phyloP scores from a whole-genome alignment of 2,329 filamentous ascomycete species.

The Conoideocrella luteorostrata region DNA sequence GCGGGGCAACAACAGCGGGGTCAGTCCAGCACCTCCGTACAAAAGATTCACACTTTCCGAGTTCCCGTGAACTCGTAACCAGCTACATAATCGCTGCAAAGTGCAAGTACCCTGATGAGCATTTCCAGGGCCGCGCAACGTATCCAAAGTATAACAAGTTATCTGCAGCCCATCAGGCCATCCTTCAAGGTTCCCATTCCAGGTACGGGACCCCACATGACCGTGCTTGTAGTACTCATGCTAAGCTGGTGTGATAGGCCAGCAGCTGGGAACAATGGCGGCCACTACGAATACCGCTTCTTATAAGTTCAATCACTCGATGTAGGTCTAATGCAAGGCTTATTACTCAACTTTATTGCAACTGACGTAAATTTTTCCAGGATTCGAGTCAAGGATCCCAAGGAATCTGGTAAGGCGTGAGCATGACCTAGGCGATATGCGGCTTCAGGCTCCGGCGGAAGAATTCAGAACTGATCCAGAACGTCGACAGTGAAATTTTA shows the following conservation, averaged over 20 bases:
- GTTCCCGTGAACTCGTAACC: not conserved
- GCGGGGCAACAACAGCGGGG: conserved; percentile 1
- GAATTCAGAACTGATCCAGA: not conserved
- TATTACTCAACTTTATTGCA: not conserved
- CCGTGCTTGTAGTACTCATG: not conserved
- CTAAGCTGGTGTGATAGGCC: conserved; percentile 6
- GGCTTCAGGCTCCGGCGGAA: not conserved
- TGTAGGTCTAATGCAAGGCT: conserved; percentile 44
- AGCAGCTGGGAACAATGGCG: conserved; percentile 41
- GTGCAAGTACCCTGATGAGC: conserved; percentile 16
- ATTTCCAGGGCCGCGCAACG: conserved; percentile 18
- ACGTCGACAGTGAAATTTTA: conserved; percentile 72
- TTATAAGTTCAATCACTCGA: conserved; percentile 87
- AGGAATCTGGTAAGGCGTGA: conserved; percentile 55
- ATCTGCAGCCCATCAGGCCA: conserved; percentile 9
- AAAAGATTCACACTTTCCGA: not conserved
- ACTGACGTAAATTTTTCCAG: conserved; percentile 35
- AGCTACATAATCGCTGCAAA: not conserved
- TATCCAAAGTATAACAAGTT: conserved; percentile 17
- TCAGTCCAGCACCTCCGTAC: not conserved
- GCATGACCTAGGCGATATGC: too few relatives aligned
- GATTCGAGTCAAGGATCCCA: conserved; percentile 92
- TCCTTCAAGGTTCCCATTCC: conserved; percentile 7
- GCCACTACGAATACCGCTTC: conserved; percentile 64
- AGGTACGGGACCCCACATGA: conserved; percentile 2